Conservation (phyloP, 345 rosid genomes). For the Linum usitatissimum region DNA sequence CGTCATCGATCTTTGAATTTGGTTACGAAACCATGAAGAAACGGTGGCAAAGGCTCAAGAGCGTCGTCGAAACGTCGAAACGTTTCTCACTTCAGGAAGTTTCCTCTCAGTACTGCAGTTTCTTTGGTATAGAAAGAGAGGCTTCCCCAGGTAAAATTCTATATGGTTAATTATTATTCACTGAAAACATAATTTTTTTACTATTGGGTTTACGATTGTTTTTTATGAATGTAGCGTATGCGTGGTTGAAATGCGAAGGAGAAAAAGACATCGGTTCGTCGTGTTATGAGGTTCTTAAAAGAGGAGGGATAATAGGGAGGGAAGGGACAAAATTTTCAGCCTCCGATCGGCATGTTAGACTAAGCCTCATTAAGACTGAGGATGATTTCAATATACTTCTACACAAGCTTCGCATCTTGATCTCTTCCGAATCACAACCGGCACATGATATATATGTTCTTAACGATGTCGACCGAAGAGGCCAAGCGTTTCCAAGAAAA, state of each 20-base stretch:
- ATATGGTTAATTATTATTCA: neutral
- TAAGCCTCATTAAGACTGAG: constrained; percentile 43
- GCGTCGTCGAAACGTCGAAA: constrained; percentile 23
- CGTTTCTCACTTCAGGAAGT: constrained; percentile 44
- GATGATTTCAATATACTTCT: constrained; percentile 49
- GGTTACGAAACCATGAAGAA: constrained; percentile 37
- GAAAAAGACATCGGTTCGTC: constrained; percentile 26
- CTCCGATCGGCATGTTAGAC: constrained; percentile 28
- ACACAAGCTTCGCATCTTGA: constrained; percentile 20
- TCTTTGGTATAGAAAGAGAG: constrained; percentile 23
- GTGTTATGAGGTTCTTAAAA: constrained; percentile 35
- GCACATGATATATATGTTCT: neutral
- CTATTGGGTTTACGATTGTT: neutral
- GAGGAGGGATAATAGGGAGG: constrained; percentile 40
- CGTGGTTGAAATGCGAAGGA: constrained; percentile 58
- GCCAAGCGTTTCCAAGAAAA: neutral
- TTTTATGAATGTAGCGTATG: constrained; percentile 38
- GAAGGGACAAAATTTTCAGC: constrained; percentile 28
- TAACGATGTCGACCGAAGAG: no score
- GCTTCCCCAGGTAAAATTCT: constrained; percentile 31
- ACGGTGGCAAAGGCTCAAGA: constrained; percentile 33
- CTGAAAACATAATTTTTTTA: no score
- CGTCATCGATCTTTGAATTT: constrained; percentile 28
- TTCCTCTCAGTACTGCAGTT: constrained; percentile 33
- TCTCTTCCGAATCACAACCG: constrained; percentile 9